Percentiles rank a stretch among this genome's conserved stretches.
Evolutionary conservation across 139 green algal species (phyloP).

Genomic region (Marvania coccoides): DNA sequence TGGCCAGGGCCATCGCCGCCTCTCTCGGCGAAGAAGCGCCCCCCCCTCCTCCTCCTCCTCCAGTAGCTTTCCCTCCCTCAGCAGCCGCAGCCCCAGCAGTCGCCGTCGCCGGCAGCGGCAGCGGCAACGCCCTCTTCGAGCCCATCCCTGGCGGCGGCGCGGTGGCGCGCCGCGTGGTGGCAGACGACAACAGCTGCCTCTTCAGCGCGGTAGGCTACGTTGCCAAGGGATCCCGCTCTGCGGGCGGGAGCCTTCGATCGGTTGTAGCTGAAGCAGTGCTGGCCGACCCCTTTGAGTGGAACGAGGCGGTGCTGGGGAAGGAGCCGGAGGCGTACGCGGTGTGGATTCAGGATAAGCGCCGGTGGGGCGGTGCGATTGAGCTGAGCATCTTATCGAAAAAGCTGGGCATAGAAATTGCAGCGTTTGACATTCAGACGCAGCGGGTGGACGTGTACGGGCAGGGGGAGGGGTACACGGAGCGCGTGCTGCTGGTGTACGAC

Average conservation of each 20-base stretch:
- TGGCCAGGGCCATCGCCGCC: conserved; percentile 66
- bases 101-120: not conserved
- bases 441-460: conserved; percentile 80
- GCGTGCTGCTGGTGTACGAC: conserved; percentile 61
- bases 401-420: conserved; percentile 75
- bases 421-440: conserved; percentile 84
- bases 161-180: conserved; percentile 73
- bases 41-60: not conserved
- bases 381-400: conserved; percentile 77
- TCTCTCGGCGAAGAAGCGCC: conserved; percentile 44
- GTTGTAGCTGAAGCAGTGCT: conserved; percentile 64
- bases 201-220: conserved; percentile 88
- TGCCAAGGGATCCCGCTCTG: conserved; percentile 1
- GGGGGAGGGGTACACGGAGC: conserved; percentile 36
- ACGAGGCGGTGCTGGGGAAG: conserved; percentile 25
- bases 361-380: conserved; percentile 94
- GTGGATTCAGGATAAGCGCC: conserved; percentile 76
- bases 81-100: not conserved
- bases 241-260: conserved; percentile 5
- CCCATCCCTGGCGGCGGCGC: conserved; percentile 45
- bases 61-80: not conserved
- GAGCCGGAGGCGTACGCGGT: conserved; percentile 29
- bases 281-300: conserved; percentile 61
- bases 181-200: conserved; percentile 86
- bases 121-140: not conserved